These are phyloP conservation scores for Tetraselmis chui DNA, from an alignment of 139 green algal species.

Conservation along the genomic window DNA sequence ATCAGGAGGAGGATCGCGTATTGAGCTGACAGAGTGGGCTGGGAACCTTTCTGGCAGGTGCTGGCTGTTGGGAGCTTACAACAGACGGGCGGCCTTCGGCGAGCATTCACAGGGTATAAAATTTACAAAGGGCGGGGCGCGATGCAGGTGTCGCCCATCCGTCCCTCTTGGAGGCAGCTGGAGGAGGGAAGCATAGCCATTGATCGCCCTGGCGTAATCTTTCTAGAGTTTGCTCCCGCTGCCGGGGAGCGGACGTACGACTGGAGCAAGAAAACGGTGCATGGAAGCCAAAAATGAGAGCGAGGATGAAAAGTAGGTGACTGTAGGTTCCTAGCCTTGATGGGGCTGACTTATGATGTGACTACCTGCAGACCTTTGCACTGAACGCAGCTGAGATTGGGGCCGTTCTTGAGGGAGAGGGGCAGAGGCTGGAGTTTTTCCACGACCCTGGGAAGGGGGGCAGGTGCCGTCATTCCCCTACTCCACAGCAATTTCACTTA, in stretches of 20 bases:
- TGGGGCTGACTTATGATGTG: not conserved
- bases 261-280: not conserved
- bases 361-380: not conserved
- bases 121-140: not conserved
- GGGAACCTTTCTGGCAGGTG: too few species aligned
- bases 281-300: not conserved
- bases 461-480: not conserved
- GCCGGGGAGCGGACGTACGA: not conserved
- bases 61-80: too few species aligned
- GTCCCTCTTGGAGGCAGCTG: not conserved
- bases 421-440: not conserved
- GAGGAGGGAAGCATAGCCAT: not conserved
- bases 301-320: not conserved
- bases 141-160: not conserved
- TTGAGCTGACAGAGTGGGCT: too few species aligned
- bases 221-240: not conserved
- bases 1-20: too few species aligned
- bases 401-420: not conserved
- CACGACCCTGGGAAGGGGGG: not conserved
- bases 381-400: not conserved
- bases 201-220: not conserved
- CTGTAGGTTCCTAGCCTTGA: not conserved
- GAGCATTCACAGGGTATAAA: not conserved
- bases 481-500: not conserved
- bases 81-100: too few species aligned